phyloP scores from a whole-genome alignment of 192 early-diverging fungal species.

The Jimgerdemannia lactiflua region DNA sequence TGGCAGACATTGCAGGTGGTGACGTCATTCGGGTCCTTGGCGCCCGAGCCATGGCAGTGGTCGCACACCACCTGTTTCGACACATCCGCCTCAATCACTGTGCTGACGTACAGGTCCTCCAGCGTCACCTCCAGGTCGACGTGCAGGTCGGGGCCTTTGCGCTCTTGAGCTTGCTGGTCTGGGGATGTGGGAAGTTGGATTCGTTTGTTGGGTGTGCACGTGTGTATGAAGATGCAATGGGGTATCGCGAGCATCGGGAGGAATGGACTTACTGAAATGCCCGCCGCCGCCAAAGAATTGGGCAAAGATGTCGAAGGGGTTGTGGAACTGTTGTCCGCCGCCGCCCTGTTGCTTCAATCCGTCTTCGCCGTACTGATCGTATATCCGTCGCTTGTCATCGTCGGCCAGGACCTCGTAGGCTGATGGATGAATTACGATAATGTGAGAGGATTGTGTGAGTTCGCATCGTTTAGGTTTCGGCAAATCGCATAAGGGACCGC shows the following conservation, averaged over 20 bases:
- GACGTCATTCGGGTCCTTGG: conserved; percentile 79
- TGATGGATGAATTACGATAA: conserved; percentile 19
- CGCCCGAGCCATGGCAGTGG: conserved; percentile 91
- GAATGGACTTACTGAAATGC: conserved; percentile 41
- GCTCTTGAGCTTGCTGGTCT: conserved; percentile 42
- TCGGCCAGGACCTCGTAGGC: conserved; percentile 95
- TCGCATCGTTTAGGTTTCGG: too few relatives aligned
- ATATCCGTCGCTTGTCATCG: conserved; percentile 87
- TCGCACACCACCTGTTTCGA: conserved; percentile 94
- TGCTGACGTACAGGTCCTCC: conserved; percentile 88
- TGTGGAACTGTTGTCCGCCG: conserved; percentile 72
- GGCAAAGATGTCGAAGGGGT: conserved; percentile 98
- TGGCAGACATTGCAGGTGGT: conserved; percentile 76
- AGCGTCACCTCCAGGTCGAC: conserved; percentile 83
- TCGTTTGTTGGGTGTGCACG: too few relatives aligned
- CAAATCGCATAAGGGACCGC: too few relatives aligned
- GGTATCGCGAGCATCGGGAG: conserved; percentile 24
- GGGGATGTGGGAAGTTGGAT: too few relatives aligned
- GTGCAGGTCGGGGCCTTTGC: conserved; percentile 78
- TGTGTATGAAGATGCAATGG: conserved; percentile 3
- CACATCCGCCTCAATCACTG: conserved; percentile 83
- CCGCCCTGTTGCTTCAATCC: conserved; percentile 76
- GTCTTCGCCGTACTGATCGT: conserved; percentile 95
- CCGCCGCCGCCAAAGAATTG: conserved; percentile 79
- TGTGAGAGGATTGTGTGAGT: not conserved